Percentiles rank a stretch among this genome's conserved stretches.
These are phyloP conservation scores for Salix suchowensis DNA, from an alignment of 345 rosid species.

Conservation along the genomic window DNA sequence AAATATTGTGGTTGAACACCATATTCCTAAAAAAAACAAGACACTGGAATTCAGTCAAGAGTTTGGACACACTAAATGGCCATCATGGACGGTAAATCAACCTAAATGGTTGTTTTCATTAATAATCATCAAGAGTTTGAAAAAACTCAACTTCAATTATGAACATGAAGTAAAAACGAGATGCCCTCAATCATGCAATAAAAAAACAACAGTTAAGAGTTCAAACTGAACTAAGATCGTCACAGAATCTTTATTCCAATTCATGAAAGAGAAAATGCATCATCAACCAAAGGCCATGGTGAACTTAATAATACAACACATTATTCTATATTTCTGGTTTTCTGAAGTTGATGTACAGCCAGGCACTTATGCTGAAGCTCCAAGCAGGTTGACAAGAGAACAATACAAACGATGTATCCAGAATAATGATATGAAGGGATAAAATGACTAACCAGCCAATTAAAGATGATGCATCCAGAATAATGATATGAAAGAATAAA, in stretches of 20 bases:
- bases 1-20: too few species aligned
- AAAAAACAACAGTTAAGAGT: too few species aligned
- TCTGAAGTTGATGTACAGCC: neutral
- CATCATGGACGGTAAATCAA: neutral
- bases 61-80: neutral
- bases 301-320: neutral
- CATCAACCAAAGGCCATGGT: neutral
- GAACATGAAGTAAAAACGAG: neutral
- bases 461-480: neutral
- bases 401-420: neutral
- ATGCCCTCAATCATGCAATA: neutral
- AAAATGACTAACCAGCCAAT: constrained; percentile 11
- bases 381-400: neutral
- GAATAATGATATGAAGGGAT: neutral
- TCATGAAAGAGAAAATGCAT: neutral
- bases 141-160: neutral
- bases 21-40: too few species aligned
- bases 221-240: neutral
- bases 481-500: neutral
- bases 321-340: neutral
- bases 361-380: neutral
- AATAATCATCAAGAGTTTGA: neutral
- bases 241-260: neutral
- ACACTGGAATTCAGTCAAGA: too few species aligned
- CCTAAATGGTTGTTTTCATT: neutral